Evolutionary conservation across 2,329 filamentous ascomycete genomes (phyloP), one percentile per base, ranked within the genome.

Genomic region (Apiospora pterosperma): DNA sequence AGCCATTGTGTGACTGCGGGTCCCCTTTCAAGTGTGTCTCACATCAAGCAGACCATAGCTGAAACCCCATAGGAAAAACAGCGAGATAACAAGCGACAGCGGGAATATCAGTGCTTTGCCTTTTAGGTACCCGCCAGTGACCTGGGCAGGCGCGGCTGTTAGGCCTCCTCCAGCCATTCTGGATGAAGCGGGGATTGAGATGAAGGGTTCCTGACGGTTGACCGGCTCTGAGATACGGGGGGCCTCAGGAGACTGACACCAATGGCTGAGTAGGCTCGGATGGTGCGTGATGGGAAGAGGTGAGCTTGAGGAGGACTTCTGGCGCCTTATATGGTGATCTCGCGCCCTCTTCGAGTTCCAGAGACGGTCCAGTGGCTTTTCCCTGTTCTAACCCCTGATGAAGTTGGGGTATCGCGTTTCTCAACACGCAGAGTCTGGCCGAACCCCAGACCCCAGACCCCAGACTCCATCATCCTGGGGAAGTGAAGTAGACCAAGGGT

Each of bases 31-130:
- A 31, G 28, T 2, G 25, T 16, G 23, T 2, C 60, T 34, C 48
- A 62, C 60, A 62, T 62, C 60, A 48, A 62, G 60, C 21, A 87
- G 79, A 36, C 84, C 84, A 72, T 86, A 87, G 23, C 78, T 80
- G 74, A 86, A 86, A 31, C 85, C 85, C 86, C 86, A 89, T 21
- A 90, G 81, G 74, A 90, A 89, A 78, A 89, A 90, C 1, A 90
- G 76, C 59, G 88, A 78, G 0, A 87, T 90, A 61, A 92, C 90
- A 16, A 67, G 84, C 68, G 71, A 81, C 59, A 85, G 78, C 11
- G 83, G 83, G 67, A 82, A 76, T 71, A 85, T 81, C 62, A 84
- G 78, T 16, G 70, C 71, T 39, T 64, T 70, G 59, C 75, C 77
- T 74, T 64, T 77, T 73, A 67, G 75, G 72, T 76, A 80, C 65